A percentile compares a stretch with the other conserved stretches of the same genome.
phyloP scores from a whole-genome alignment of 2,329 filamentous ascomycete genomes.

The Pezicula radicicola region DNA sequence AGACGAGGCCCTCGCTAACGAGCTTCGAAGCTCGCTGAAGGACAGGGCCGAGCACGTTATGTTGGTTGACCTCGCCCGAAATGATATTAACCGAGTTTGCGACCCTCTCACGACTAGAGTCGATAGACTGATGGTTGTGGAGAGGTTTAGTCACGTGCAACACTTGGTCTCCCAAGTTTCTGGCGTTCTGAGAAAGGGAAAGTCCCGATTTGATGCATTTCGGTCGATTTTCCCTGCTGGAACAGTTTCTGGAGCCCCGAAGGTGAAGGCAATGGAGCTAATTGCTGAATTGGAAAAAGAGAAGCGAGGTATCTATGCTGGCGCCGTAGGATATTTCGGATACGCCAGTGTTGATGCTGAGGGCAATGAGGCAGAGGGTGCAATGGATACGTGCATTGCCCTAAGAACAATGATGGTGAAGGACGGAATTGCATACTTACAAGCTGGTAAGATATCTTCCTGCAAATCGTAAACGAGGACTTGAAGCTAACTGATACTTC shows the following conservation, averaged over 20 bases:
- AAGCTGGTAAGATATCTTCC: slow-evolving; percentile 52
- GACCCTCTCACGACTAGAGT: slow-evolving; percentile 87
- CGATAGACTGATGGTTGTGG: slow-evolving; percentile 90
- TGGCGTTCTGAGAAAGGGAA: slow-evolving; percentile 76
- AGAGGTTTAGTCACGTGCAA: slow-evolving; percentile 95
- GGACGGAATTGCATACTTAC: slow-evolving; percentile 86
- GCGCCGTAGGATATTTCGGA: slow-evolving; percentile 95
- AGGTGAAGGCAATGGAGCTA: slow-evolving; percentile 94
- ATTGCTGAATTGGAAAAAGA: slow-evolving; percentile 93
- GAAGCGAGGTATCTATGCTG: slow-evolving; percentile 93
- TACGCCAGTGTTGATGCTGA: slow-evolving; percentile 70
- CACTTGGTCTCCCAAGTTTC: slow-evolving; percentile 96
- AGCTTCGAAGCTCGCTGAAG: slow-evolving; percentile 78
- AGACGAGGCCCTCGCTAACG: slow-evolving; percentile 74
- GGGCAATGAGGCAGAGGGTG: slow-evolving; percentile 66
- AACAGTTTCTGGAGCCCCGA: slow-evolving; percentile 92
- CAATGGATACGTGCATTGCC: slow-evolving; percentile 83
- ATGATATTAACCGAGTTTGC: slow-evolving; percentile 95
- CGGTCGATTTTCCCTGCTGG: slow-evolving; percentile 95
- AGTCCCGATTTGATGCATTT: slow-evolving; percentile 93
- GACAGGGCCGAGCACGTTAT: slow-evolving; percentile 96
- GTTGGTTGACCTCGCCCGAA: slow-evolving; percentile 92
- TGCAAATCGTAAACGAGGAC: neutral
- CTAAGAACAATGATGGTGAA: slow-evolving; percentile 88
- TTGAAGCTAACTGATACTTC: neutral